Conservation (phyloP, 768 basidiomycete species). For the Cubamyces sp. region DNA sequence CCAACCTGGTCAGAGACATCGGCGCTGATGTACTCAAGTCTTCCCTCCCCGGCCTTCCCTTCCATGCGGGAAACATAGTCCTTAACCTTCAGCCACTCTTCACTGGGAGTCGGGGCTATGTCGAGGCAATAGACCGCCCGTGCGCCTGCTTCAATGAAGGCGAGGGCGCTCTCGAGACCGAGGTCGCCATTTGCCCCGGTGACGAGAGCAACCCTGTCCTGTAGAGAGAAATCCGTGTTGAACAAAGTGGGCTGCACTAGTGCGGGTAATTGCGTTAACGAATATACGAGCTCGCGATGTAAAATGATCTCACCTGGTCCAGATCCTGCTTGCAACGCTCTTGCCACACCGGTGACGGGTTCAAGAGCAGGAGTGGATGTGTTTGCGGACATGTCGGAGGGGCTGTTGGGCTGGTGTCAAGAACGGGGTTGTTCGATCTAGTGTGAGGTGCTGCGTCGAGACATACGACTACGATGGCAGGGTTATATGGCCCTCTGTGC, state of each 20-base stretch:
- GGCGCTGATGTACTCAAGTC: slow-evolving; percentile 62
- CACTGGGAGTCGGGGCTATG: slow-evolving; percentile 54
- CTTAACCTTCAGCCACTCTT: slow-evolving; percentile 56
- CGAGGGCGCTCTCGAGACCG: slow-evolving; percentile 80
- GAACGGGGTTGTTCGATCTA: no score
- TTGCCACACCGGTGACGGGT: no score
- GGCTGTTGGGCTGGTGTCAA: no score
- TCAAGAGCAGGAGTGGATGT: no score
- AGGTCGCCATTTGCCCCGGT: slow-evolving; percentile 52
- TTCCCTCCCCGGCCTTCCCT: slow-evolving; percentile 27
- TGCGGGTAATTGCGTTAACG: no score
- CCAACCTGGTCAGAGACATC: slow-evolving; percentile 66
- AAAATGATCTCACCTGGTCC: no score
- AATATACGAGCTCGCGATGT: no score
- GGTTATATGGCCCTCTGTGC: no score
- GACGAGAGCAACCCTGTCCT: slow-evolving; percentile 40
- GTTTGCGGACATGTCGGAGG: no score
- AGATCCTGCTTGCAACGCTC: no score
- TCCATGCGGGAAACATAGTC: slow-evolving; percentile 41
- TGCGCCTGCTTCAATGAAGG: slow-evolving; percentile 72
- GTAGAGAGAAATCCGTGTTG: slow-evolving; percentile 32
- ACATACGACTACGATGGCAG: no score
- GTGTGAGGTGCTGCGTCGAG: no score
- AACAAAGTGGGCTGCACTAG: slow-evolving; percentile 22
- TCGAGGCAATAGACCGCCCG: slow-evolving; percentile 68